Conservation (phyloP, 176 grass and related monocot species). For the Poa annua region DNA sequence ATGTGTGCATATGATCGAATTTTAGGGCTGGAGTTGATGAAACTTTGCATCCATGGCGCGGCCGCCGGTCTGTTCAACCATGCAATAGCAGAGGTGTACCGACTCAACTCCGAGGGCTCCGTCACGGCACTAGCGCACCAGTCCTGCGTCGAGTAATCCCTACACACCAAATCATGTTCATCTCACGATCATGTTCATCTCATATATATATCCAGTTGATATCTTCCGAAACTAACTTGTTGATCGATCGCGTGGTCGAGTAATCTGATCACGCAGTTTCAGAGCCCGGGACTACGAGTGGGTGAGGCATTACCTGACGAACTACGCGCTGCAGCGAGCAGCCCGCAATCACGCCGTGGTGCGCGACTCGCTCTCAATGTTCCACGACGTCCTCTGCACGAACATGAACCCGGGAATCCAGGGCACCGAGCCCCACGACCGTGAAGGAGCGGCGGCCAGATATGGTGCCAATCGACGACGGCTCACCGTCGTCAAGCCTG, state of each 20-base stretch:
- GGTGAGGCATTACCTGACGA: constrained; percentile 50
- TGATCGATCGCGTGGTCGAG: no score
- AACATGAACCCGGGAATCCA: constrained; percentile 26
- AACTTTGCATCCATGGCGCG: constrained; percentile 52
- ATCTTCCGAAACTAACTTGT: not conserved
- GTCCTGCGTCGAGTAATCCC: constrained; percentile 47
- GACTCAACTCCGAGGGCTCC: constrained; percentile 9
- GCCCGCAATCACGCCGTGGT: constrained; percentile 22
- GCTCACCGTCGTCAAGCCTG: not conserved
- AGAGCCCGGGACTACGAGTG: constrained; percentile 37
- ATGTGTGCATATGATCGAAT: not conserved
- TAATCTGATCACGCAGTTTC: constrained; percentile 39
- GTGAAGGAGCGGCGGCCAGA: not conserved
- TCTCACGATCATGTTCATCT: not conserved
- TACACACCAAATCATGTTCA: not conserved
- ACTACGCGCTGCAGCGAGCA: constrained; percentile 38
- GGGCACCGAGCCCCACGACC: not conserved
- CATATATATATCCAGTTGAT: not conserved
- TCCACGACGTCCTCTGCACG: constrained; percentile 51
- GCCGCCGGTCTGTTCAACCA: constrained; percentile 53
- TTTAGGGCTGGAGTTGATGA: constrained; percentile 37
- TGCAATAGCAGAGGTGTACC: constrained; percentile 41
- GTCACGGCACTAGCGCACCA: not conserved
- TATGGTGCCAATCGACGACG: not conserved
- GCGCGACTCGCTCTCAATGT: constrained; percentile 42